These are phyloP conservation scores for Peronospora belbahrii DNA, from an alignment of 352 stramenopile genomes.

Conservation along the genomic window DNA sequence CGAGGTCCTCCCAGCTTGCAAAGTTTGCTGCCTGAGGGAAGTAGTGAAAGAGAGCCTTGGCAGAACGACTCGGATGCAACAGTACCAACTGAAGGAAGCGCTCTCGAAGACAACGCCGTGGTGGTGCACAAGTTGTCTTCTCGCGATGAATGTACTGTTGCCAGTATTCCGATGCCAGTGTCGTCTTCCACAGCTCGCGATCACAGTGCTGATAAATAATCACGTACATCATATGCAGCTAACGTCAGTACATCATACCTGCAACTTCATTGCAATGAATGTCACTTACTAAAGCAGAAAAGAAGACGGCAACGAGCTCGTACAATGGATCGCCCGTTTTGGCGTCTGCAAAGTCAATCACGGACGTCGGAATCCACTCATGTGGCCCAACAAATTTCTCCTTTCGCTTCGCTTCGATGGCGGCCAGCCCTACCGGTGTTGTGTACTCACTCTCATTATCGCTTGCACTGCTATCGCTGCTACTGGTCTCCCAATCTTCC, in stretches of 20 bases:
- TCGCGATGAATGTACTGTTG: conserved; percentile 55
- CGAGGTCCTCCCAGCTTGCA: conserved; percentile 55
- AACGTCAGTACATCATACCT: conserved; percentile 1
- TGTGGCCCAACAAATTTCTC: conserved; percentile 37
- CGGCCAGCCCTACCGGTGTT: conserved; percentile 12
- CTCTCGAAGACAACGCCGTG: conserved; percentile 35
- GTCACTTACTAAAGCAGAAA: conserved; percentile 58
- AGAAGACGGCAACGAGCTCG: conserved; percentile 78
- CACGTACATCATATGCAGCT: background rate
- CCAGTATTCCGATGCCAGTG: conserved; percentile 62
- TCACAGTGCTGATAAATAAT: conserved; percentile 52
- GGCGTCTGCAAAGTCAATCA: conserved; percentile 85
- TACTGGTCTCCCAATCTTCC: conserved; percentile 47
- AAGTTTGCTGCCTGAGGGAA: conserved; percentile 36
- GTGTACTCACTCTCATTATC: conserved; percentile 31
- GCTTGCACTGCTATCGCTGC: conserved; percentile 39
- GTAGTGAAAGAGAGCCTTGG: conserved; percentile 66
- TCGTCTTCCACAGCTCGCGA: conserved; percentile 44
- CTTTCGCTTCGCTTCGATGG: conserved; percentile 34
- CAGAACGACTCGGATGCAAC: conserved; percentile 66
- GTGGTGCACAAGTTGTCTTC: conserved; percentile 7
- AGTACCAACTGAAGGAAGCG: conserved; percentile 70
- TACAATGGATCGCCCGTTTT: conserved; percentile 84
- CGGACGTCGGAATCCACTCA: conserved; percentile 51
- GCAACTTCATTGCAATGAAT: background rate